Percentiles rank a stretch among this genome's conserved stretches.
These are phyloP conservation scores for Halophytophthora batemanensis DNA, from an alignment of 352 stramenopile genomes.

Conservation along the genomic window DNA sequence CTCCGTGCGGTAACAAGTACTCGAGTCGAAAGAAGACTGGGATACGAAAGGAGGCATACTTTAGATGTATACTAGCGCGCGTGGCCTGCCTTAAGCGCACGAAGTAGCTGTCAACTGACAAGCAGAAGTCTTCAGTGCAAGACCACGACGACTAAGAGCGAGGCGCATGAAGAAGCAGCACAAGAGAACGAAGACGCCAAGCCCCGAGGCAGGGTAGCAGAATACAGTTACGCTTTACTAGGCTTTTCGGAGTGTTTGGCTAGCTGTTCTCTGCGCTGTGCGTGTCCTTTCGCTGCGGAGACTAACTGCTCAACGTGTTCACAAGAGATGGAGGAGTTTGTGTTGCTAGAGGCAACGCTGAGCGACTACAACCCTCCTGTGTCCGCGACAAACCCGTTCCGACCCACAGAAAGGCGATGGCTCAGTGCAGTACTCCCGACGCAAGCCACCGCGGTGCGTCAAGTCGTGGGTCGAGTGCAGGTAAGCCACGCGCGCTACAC, in stretches of 20 bases:
- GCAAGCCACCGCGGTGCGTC: constrained; percentile 5
- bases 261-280: background rate
- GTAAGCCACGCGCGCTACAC: background rate
- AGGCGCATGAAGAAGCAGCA: background rate
- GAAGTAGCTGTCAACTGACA: no score
- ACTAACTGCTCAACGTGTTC: constrained; percentile 3
- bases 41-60: constrained; percentile 13
- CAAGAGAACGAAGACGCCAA: constrained; percentile 2
- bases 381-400: constrained; percentile 26
- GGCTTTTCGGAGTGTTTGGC: constrained; percentile 1
- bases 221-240: background rate
- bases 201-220: no score
- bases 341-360: constrained; percentile 32
- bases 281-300: constrained; percentile 15
- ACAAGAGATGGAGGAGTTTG: constrained; percentile 14
- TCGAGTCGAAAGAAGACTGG: background rate
- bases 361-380: constrained; percentile 18
- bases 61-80: no score
- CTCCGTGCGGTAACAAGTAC: constrained; percentile 10
- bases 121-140: no score
- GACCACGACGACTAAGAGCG: no score
- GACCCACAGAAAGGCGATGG: constrained; percentile 16
- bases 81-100: no score
- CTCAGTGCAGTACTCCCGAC: constrained; percentile 12
- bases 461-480: constrained; percentile 21